Evolutionary conservation across 768 basidiomycete species (phyloP).

Genomic region (Tephrocybe sp.): DNA sequence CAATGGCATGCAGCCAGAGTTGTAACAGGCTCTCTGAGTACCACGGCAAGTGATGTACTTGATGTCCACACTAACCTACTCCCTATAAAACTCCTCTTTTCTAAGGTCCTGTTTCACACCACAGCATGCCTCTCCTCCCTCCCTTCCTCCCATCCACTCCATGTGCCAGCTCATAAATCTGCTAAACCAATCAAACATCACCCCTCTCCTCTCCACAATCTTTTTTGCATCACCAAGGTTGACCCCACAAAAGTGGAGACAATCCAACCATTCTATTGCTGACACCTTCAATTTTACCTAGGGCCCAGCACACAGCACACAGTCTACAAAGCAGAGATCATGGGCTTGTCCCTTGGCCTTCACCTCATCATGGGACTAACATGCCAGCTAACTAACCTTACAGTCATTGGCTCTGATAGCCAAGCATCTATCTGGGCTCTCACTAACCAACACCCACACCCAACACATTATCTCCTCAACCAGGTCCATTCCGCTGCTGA

Average conservation of each 20-base stretch:
- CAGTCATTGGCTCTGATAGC: slow-evolving; percentile 10
- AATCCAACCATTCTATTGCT: not conserved
- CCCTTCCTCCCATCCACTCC: slow-evolving; percentile 12
- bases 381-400: not conserved
- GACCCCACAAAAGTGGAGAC: not conserved
- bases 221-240: not conserved
- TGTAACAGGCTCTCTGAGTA: slow-evolving; percentile 7
- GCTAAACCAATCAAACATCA: not conserved
- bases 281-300: slow-evolving; percentile 5
- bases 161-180: not conserved
- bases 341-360: slow-evolving; percentile 6
- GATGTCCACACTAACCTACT: slow-evolving; percentile 12
- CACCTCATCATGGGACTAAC: slow-evolving; percentile 4
- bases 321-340: slow-evolving; percentile 12
- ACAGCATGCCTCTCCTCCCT: slow-evolving; percentile 5
- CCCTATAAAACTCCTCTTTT: not conserved
- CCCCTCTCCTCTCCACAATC: slow-evolving; percentile 9
- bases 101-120: not conserved
- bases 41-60: slow-evolving; percentile 6
- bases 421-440: slow-evolving; percentile 10
- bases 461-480: slow-evolving; percentile 13
- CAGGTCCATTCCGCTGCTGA: slow-evolving; percentile 1
- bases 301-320: slow-evolving; percentile 5
- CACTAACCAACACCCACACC: slow-evolving; percentile 10
- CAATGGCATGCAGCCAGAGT: slow-evolving; percentile 3